Base-by-base conservation (phyloP, 345 rosid species). In the Arabis hirsuta region DNA sequence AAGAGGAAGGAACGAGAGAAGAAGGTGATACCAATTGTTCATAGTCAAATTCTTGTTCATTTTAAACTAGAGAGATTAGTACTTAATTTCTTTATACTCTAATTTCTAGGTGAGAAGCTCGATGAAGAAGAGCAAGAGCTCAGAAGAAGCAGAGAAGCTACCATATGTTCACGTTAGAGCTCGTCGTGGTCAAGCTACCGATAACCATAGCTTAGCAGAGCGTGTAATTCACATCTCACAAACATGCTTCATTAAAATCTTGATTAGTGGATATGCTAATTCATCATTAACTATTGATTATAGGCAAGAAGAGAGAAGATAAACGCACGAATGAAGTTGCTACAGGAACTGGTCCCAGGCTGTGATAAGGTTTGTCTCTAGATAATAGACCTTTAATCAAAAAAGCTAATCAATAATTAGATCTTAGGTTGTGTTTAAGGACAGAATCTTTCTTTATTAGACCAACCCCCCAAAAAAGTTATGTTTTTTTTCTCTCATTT, bases 251-350 rank as follows among this genome's bases (percentile, higher is more conserved):
- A 6, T 29, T 68, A 24, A 45, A n/a, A n/a, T n/a, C n/a, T n/a
- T n/a, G n/a, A 22, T 61, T 68, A 63, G 54, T 55, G 29, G 46
- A 11, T 61, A 54, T 3, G 51, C 19, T 65, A 16, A 67, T 51
- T 31, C 16, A 42, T 48, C 19, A 12, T 46, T 61, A 38, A 45
- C 11, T 62, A n/a, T n/a, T 34, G 34, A 55, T 58, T 67, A 52
- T 38, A 87, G 92, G 92, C 92, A n/a, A 87, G 92, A 80, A 87
- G 90, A 57, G 92, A 87, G 87, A 87, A 87, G 76, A 87, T 87
- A 45, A 87, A 87, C 73, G 84, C 86, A 59, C 80, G 90, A 75
- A 87, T 87, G 92, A 87, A 87, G 82, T 70, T 87, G 42, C 80
- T 87, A 46, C 90, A 87, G 6, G 92, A 87, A 69, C 85, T 87